Conservation (phyloP, 1,139 yeast species). For the Geotrichum klebahnii region DNA sequence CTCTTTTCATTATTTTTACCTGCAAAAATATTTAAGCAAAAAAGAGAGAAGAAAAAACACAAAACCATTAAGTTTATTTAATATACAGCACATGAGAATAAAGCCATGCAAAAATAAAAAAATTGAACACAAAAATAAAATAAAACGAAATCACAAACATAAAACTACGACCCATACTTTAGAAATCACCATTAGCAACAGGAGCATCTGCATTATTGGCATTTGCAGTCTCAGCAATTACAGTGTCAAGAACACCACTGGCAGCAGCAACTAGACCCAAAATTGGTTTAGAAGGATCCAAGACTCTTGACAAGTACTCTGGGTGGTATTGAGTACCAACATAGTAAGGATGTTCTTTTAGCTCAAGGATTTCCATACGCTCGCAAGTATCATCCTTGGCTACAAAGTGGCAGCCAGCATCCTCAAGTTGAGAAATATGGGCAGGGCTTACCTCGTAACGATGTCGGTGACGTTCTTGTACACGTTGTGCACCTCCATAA, state of each 20-base stretch:
- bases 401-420: conserved; percentile 76
- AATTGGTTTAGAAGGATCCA: conserved; percentile 95
- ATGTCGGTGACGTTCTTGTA: conserved; percentile 95
- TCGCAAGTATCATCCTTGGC: conserved; percentile 87
- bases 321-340: conserved; percentile 99
- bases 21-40: too few species aligned
- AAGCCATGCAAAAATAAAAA: too few species aligned
- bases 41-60: too few species aligned
- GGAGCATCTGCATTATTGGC: conserved; percentile 3
- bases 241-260: conserved; percentile 67
- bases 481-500: conserved; percentile 67
- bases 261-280: conserved; percentile 94
- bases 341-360: conserved; percentile 75
- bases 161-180: too few species aligned
- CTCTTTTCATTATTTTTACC: too few species aligned
- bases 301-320: conserved; percentile 90
- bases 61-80: too few species aligned
- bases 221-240: conserved; percentile 33
- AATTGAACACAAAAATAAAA: too few species aligned
- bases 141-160: too few species aligned
- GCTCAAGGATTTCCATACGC: conserved; percentile 92
- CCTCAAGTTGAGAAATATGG: conserved; percentile 64
- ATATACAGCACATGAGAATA: too few species aligned
- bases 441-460: conserved; percentile 95
- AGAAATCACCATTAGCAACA: conserved; percentile 13